These are phyloP conservation scores for Auriscalpium microsporum DNA, from an alignment of 768 basidiomycete genomes.

Conservation along the genomic window DNA sequence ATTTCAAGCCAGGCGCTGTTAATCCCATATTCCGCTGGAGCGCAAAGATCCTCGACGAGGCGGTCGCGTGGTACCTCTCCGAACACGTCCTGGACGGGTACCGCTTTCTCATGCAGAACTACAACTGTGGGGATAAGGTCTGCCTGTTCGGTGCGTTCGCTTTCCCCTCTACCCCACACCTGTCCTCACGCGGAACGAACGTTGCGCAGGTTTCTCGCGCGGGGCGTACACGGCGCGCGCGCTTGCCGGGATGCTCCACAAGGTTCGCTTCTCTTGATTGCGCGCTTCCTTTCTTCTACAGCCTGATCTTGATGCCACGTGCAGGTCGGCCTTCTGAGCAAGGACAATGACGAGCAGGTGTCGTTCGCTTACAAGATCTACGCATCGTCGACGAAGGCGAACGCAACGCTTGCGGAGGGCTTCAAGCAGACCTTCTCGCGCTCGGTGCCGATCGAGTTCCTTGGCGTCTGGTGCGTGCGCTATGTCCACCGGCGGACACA, in stretches of 20 bases:
- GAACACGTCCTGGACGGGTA: slow-evolving; percentile 71
- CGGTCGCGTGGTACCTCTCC: slow-evolving; percentile 71
- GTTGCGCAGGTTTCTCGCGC: slow-evolving; percentile 60
- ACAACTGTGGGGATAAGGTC: slow-evolving; percentile 61
- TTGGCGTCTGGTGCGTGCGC: slow-evolving; percentile 64
- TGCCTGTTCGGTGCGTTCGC: slow-evolving; percentile 54
- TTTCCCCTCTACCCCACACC: slow-evolving; percentile 14
- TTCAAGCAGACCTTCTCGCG: slow-evolving; percentile 70
- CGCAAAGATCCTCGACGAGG: slow-evolving; percentile 57
- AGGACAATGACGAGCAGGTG: slow-evolving; percentile 60
- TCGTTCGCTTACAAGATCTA: slow-evolving; percentile 72
- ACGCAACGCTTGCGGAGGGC: slow-evolving; percentile 42
- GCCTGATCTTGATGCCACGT: neutral
- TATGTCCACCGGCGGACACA: neutral
- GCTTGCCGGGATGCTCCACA: slow-evolving; percentile 66
- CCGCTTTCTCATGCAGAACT: slow-evolving; percentile 72
- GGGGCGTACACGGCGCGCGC: slow-evolving; percentile 62
- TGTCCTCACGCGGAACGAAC: neutral
- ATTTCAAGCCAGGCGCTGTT: slow-evolving; percentile 58
- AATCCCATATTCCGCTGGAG: slow-evolving; percentile 48
- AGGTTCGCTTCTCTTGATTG: slow-evolving; percentile 31
- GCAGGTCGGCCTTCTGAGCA: slow-evolving; percentile 64
- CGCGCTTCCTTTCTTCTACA: neutral
- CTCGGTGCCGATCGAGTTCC: slow-evolving; percentile 62
- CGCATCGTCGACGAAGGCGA: slow-evolving; percentile 38